Conservation (phyloP, 257 asterid species). For the Forsythia viridissima region DNA sequence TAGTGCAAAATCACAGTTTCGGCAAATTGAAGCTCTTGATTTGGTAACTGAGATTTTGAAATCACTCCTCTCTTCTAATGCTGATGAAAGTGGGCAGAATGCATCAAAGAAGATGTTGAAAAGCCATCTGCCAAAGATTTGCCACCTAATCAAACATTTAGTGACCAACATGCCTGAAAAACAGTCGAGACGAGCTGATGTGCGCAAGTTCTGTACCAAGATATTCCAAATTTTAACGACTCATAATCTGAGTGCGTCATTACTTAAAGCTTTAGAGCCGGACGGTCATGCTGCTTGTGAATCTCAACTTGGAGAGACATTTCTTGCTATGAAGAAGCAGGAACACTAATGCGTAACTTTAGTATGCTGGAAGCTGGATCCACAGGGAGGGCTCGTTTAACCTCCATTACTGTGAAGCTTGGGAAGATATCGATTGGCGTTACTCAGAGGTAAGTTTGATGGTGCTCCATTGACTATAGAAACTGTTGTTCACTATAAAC, state of each 20-base stretch:
- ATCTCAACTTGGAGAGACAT: slow-evolving; percentile 64
- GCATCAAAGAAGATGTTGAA: slow-evolving; percentile 43
- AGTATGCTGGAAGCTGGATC: background rate
- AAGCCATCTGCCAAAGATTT: slow-evolving; percentile 48
- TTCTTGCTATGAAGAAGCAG: slow-evolving; percentile 51
- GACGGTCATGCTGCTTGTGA: slow-evolving; percentile 58
- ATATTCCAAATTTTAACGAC: slow-evolving; percentile 57
- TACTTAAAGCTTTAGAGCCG: slow-evolving; percentile 60
- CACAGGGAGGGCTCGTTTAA: slow-evolving; percentile 2
- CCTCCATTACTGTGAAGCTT: slow-evolving; percentile 1
- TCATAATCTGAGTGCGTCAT: slow-evolving; percentile 35
- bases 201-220: slow-evolving; percentile 78
- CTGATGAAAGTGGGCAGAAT: slow-evolving; percentile 32
- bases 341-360: slow-evolving; percentile 12
- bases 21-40: slow-evolving; percentile 91
- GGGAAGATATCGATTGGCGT: background rate
- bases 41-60: slow-evolving; percentile 62
- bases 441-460: background rate
- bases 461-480: background rate
- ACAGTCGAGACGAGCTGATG: slow-evolving; percentile 77
- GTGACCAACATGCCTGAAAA: slow-evolving; percentile 81
- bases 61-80: slow-evolving; percentile 33
- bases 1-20: slow-evolving; percentile 63
- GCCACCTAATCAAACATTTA: slow-evolving; percentile 52
- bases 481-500: background rate